phyloP scores from a whole-genome alignment of 768 basidiomycete species.

The Phlegmacium glaucopus region DNA sequence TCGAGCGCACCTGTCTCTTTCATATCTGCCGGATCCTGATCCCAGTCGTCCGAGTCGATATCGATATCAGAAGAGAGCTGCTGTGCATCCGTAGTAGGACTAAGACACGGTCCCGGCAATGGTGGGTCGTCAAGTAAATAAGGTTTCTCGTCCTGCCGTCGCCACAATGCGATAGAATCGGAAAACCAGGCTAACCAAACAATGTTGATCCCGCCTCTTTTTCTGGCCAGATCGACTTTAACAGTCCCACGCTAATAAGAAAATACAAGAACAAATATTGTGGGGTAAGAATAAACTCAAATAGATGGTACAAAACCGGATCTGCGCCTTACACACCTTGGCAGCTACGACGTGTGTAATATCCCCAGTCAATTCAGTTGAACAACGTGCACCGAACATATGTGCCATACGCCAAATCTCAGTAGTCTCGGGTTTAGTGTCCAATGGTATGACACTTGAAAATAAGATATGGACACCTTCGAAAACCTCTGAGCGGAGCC shows the following conservation, averaged over 20 bases:
- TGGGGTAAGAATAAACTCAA: neutral
- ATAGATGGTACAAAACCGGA: neutral
- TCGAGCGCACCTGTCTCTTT: constrained; percentile 36
- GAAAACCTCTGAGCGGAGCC: constrained; percentile 73
- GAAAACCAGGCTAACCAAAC: constrained; percentile 91
- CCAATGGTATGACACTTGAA: constrained; percentile 93
- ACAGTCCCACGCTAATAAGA: constrained; percentile 85
- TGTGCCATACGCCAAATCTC: constrained; percentile 85
- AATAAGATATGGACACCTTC: constrained; percentile 81
- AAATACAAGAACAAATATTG: neutral
- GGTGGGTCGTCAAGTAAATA: constrained; percentile 70
- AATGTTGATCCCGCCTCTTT: constrained; percentile 73
- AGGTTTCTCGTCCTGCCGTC: constrained; percentile 69
- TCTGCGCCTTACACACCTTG: constrained; percentile 53
- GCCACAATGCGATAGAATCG: constrained; percentile 88
- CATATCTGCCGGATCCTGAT: constrained; percentile 34
- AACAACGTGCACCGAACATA: constrained; percentile 85
- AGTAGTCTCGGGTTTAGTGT: constrained; percentile 70
- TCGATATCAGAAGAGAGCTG: constrained; percentile 58
- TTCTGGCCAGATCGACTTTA: constrained; percentile 84
- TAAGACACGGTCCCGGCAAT: constrained; percentile 25
- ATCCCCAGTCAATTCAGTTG: constrained; percentile 57
- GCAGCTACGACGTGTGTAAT: constrained; percentile 93
- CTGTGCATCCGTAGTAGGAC: constrained; percentile 31
- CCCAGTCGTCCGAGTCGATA: constrained; percentile 68